Conservation (phyloP, 2,329 filamentous ascomycete genomes). For the Golovinomyces cichoracearum region DNA sequence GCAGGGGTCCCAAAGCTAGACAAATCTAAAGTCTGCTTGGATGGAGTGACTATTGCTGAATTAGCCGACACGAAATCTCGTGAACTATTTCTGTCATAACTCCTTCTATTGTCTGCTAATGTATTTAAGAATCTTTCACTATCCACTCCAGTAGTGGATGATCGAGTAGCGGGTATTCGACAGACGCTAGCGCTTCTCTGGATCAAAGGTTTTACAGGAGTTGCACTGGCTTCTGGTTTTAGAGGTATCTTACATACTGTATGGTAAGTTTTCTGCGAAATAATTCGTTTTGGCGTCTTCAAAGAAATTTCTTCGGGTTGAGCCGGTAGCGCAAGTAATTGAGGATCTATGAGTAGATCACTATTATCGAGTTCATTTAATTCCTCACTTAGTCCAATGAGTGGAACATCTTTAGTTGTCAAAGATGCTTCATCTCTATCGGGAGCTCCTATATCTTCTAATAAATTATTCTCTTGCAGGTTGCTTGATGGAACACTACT, state of each 20-base stretch:
- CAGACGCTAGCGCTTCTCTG: conserved; percentile 20
- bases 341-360: conserved; percentile 23
- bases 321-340: conserved; percentile 14
- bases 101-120: too few relatives aligned
- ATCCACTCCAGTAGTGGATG: conserved; percentile 9
- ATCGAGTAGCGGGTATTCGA: conserved; percentile 19
- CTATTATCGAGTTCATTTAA: conserved; percentile 41
- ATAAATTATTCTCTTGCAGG: background rate
- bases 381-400: conserved; percentile 37
- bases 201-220: conserved; percentile 18
- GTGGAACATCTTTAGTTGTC: conserved; percentile 18
- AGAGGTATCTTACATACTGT: conserved; percentile 56
- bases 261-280: conserved; percentile 25
- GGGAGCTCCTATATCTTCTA: too few relatives aligned
- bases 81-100: background rate
- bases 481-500: background rate
- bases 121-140: too few relatives aligned
- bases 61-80: background rate
- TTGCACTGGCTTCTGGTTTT: conserved; percentile 32
- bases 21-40: conserved; percentile 20
- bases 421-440: background rate
- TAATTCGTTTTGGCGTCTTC: conserved; percentile 10
- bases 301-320: conserved; percentile 1
- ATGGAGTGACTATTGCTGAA: background rate
- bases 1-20: conserved; percentile 29